Evolutionary conservation across 345 rosid species (phyloP).

Genomic region (Kernera saxatilis): DNA sequence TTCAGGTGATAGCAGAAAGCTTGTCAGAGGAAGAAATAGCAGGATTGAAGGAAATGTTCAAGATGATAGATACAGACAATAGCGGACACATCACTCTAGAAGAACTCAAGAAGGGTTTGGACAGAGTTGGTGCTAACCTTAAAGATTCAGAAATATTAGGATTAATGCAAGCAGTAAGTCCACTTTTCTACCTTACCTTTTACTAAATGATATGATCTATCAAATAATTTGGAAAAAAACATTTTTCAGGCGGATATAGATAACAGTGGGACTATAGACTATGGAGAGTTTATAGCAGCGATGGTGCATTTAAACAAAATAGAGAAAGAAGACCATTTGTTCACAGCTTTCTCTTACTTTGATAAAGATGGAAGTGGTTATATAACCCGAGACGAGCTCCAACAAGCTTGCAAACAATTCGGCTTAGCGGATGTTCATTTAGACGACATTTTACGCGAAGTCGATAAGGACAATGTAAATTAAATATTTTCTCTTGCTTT

Average conservation of each 20-base stretch:
- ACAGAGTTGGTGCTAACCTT: conserved; percentile 71
- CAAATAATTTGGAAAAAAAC: background rate
- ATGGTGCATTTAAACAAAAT: conserved; percentile 90
- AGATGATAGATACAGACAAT: conserved; percentile 84
- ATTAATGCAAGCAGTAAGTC: conserved; percentile 77
- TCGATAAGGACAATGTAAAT: conserved; percentile 76
- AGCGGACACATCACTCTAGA: conserved; percentile 89
- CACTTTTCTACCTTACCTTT: background rate
- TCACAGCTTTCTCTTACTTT: conserved; percentile 77
- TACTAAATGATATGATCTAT: background rate
- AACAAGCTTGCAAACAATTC: conserved; percentile 70
- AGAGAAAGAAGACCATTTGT: conserved; percentile 78
- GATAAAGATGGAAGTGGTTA: conserved; percentile 93
- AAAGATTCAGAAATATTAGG: conserved; percentile 63
- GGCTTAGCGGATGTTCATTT: conserved; percentile 59
- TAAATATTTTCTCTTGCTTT: background rate
- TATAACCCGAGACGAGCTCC: conserved; percentile 85
- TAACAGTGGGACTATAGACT: conserved; percentile 90
- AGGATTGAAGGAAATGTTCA: conserved; percentile 85
- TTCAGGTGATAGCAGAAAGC: conserved; percentile 82
- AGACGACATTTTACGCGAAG: conserved; percentile 70
- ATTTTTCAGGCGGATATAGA: conserved; percentile 76
- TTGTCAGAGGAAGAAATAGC: conserved; percentile 90
- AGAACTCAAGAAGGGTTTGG: conserved; percentile 77
- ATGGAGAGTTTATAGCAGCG: conserved; percentile 86